These are phyloP conservation scores for Trichoderma erinaceum DNA, from an alignment of 495 filamentous ascomycete genomes.

Conservation along the genomic window DNA sequence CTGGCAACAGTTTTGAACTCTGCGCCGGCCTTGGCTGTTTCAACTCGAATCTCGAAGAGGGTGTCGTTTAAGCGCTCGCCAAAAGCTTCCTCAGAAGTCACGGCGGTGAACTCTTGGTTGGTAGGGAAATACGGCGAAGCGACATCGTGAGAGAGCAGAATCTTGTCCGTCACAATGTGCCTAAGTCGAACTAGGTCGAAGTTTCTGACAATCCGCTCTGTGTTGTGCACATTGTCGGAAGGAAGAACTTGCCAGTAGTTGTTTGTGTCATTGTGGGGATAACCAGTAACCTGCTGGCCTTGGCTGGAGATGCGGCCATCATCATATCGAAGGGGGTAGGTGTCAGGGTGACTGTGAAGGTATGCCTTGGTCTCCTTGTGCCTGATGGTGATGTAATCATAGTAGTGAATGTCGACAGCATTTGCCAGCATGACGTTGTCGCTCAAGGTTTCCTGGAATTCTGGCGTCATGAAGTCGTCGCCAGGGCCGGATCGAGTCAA, in stretches of 20 bases:
- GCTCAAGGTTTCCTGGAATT: conserved; percentile 93
- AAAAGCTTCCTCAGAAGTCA: conserved; percentile 62
- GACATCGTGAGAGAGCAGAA: conserved; percentile 92
- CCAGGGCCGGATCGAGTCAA: conserved; percentile 84
- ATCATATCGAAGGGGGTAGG: conserved; percentile 90
- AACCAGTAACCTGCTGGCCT: conserved; percentile 96
- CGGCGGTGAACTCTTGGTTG: conserved; percentile 96
- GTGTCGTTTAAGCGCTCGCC: conserved; percentile 83
- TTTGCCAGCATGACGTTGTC: conserved; percentile 89
- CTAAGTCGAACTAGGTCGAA: conserved; percentile 83
- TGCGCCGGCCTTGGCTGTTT: conserved; percentile 73
- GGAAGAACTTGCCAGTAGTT: conserved; percentile 96
- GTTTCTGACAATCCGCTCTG: conserved; percentile 65
- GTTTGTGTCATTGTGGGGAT: conserved; percentile 97
- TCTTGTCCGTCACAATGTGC: conserved; percentile 80
- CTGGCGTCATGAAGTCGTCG: conserved; percentile 97
- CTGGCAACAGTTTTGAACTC: conserved; percentile 84
- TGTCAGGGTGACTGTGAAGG: conserved; percentile 86
- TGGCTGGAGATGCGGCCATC: conserved; percentile 97
- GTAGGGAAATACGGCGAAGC: conserved; percentile 96
- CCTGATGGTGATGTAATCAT: conserved; percentile 76
- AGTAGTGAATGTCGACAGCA: conserved; percentile 80
- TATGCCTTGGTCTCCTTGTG: conserved; percentile 98
- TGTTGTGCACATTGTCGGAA: conserved; percentile 44
- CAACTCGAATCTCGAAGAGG: conserved; percentile 86